Conservation (phyloP, 805 yeast species). For the Metschnikowia reukaufii region DNA sequence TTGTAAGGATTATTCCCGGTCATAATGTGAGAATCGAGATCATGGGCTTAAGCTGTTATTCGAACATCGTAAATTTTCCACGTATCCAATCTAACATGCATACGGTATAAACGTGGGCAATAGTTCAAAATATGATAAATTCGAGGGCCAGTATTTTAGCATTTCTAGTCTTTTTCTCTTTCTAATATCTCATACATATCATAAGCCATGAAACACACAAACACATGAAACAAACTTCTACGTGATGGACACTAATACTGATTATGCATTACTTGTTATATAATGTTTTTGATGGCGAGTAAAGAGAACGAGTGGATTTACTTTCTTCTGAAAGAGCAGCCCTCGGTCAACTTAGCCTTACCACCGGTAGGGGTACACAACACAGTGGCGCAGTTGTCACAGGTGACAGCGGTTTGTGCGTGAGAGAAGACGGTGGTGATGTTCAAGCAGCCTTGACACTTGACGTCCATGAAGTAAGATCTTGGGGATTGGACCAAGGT, state of each 20-base stretch:
- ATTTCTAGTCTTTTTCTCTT: too few relatives aligned
- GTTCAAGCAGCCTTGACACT: slow-evolving; percentile 44
- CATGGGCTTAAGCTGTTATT: too few relatives aligned
- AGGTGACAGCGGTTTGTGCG: slow-evolving; percentile 44
- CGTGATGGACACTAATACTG: slow-evolving; percentile 4
- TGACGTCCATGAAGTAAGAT: slow-evolving; percentile 44
- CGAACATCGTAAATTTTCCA: too few relatives aligned
- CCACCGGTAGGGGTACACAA: slow-evolving; percentile 45
- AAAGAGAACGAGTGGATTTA: slow-evolving; percentile 16
- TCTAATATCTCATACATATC: too few relatives aligned
- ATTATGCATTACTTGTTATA: slow-evolving; percentile 15
- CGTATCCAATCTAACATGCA: too few relatives aligned
- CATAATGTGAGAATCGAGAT: too few relatives aligned
- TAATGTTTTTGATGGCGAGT: slow-evolving; percentile 12
- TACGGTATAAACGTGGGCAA: too few relatives aligned
- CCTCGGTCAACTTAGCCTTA: slow-evolving; percentile 45
- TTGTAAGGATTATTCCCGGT: too few relatives aligned
- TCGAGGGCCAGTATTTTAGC: background rate
- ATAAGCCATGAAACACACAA: too few relatives aligned
- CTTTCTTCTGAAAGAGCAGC: slow-evolving; percentile 43
- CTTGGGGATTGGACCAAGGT: slow-evolving; percentile 42
- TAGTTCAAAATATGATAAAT: too few relatives aligned
- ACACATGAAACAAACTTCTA: too few relatives aligned
- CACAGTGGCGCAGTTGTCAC: slow-evolving; percentile 42
- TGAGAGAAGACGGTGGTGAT: slow-evolving; percentile 44